A percentile compares a stretch with the other conserved stretches of the same genome.
These are phyloP conservation scores for Fusarium marasasianum DNA, from an alignment of 2,329 filamentous ascomycete genomes.

Conservation along the genomic window DNA sequence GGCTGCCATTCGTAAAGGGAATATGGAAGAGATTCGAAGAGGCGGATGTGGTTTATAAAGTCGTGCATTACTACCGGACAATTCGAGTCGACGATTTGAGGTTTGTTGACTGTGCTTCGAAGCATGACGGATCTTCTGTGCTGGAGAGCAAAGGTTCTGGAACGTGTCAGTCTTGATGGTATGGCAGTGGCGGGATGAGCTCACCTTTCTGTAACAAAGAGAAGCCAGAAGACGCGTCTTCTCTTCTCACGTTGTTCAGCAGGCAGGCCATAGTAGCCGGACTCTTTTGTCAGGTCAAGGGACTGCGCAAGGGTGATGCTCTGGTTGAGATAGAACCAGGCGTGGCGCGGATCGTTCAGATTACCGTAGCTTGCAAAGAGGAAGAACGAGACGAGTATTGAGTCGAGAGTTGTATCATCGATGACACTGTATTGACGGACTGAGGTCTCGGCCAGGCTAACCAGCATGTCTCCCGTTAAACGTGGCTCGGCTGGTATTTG, in stretches of 20 bases:
- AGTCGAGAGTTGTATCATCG: conserved; percentile 43
- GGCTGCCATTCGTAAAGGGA: conserved; percentile 47
- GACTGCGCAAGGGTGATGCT: conserved; percentile 44
- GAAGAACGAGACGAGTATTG: conserved; percentile 45
- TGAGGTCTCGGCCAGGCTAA: conserved; percentile 40
- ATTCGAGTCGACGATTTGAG: conserved; percentile 45
- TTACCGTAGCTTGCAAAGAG: conserved; percentile 46
- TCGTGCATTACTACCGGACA: conserved; percentile 48
- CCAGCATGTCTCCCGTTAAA: conserved; percentile 40
- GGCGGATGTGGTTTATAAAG: conserved; percentile 46
- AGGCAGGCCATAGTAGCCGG: conserved; percentile 36
- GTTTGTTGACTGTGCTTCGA: conserved; percentile 44
- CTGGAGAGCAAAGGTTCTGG: conserved; percentile 46
- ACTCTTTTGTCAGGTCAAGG: conserved; percentile 42
- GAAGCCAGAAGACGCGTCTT: conserved; percentile 47
- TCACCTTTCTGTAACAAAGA: conserved; percentile 48
- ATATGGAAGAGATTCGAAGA: conserved; percentile 45
- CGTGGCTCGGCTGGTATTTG: conserved; percentile 35
- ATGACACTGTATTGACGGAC: conserved; percentile 43
- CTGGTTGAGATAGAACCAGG: conserved; percentile 48
- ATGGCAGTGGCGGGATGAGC: accelerated
- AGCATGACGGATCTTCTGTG: conserved; percentile 45
- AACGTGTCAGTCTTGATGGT: accelerated
- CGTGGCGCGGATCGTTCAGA: conserved; percentile 40
- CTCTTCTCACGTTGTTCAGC: conserved; percentile 41